Conservation (phyloP, 108 stramenopile species). For the Cyclotella atomus region DNA sequence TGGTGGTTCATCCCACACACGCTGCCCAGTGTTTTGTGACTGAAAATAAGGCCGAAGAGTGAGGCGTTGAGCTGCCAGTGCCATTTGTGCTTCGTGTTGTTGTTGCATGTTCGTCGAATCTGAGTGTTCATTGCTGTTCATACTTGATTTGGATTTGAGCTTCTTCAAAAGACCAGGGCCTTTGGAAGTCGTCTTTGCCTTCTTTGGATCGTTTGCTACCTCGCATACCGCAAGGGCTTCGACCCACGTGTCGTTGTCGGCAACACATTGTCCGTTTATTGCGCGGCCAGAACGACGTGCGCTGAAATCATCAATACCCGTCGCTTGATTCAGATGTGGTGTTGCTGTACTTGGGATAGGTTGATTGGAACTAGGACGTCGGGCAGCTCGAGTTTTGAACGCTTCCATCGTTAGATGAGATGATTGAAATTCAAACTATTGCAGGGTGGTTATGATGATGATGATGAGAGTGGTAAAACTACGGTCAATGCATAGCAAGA, state of each 20-base stretch:
- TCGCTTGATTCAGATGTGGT: not conserved
- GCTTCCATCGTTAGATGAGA: constrained; percentile 17
- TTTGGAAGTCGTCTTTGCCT: constrained; percentile 14
- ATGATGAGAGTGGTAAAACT: not conserved
- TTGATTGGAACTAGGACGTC: not conserved
- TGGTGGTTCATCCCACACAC: constrained; percentile 88
- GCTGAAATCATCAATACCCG: constrained; percentile 37
- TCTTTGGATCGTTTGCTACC: constrained; percentile 8
- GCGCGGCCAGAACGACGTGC: constrained; percentile 68
- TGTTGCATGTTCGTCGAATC: not conserved
- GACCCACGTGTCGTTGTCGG: constrained; percentile 81
- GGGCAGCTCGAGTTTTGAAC: constrained; percentile 7
- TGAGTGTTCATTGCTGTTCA: not conserved
- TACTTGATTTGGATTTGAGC: constrained; percentile 32
- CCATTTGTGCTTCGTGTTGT: constrained; percentile 28
- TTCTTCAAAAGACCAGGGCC: constrained; percentile 29
- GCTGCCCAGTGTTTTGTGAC: constrained; percentile 60
- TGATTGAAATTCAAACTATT: too few species aligned
- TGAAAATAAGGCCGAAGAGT: constrained; percentile 77
- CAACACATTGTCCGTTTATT: constrained; percentile 32
- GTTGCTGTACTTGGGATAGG: not conserved
- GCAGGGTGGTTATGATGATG: too few species aligned
- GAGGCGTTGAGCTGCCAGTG: constrained; percentile 46
- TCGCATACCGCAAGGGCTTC: constrained; percentile 77
- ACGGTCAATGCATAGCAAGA: not conserved